Percentiles rank a stretch among this genome's conserved stretches.
Evolutionary conservation across 2,329 filamentous ascomycete genomes (phyloP).

Genomic region (Claviceps maximensis): DNA sequence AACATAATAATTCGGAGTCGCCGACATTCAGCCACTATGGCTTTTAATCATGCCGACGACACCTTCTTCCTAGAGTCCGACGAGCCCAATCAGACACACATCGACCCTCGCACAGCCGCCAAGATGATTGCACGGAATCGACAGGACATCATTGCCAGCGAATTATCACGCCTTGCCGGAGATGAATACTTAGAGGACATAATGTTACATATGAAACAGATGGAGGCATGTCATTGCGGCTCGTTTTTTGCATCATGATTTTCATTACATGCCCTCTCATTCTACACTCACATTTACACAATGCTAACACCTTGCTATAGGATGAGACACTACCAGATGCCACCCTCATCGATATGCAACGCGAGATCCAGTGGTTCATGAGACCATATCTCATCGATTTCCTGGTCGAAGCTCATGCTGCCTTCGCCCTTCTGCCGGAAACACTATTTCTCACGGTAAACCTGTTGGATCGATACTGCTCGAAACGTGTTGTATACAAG

Average conservation of each 20-base stretch:
- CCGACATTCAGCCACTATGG: conserved; percentile 28
- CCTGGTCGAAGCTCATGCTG: conserved; percentile 89
- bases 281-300: neutral
- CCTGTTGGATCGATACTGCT: conserved; percentile 94
- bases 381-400: conserved; percentile 96
- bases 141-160: conserved; percentile 78
- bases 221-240: conserved; percentile 54
- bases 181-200: conserved; percentile 94
- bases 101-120: conserved; percentile 61
- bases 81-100: conserved; percentile 36
- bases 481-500: conserved; percentile 95
- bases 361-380: conserved; percentile 99
- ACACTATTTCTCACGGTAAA: conserved; percentile 95
- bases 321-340: conserved; percentile 87
- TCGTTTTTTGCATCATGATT: neutral
- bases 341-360: conserved; percentile 96
- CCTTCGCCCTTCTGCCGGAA: conserved; percentile 85
- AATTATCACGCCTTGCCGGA: conserved; percentile 71
- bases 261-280: neutral
- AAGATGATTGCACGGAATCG: conserved; percentile 68
- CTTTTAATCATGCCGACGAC: conserved; percentile 28
- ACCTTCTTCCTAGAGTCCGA: conserved; percentile 45
- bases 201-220: conserved; percentile 83
- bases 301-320: conserved; percentile 24
- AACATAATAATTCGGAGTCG: neutral